A percentile compares a stretch with the other conserved stretches of the same genome.
phyloP scores from a whole-genome alignment of 306 rosid genomes.

The Quercus berberidifolia region DNA sequence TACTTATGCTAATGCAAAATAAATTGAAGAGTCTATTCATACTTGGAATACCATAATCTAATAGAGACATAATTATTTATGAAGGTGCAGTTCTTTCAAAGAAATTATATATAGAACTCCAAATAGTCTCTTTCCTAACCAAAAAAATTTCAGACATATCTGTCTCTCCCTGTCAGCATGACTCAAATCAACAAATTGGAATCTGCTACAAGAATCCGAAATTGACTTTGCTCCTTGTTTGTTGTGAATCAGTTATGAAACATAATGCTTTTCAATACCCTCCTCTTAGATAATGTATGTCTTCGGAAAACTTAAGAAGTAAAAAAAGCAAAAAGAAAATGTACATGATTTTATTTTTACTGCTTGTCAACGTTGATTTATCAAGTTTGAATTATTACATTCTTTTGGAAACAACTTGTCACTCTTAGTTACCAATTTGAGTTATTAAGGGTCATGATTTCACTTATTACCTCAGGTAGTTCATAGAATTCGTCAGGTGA shows the following conservation, averaged over 20 bases:
- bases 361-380: neutral
- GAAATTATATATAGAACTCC: neutral
- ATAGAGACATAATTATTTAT: neutral
- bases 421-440: neutral
- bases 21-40: neutral
- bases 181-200: neutral
- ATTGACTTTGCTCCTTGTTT: neutral
- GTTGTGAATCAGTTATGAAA: neutral
- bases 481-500: constrained; percentile 78
- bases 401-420: neutral
- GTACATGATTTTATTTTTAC: neutral
- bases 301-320: neutral
- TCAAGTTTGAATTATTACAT: neutral
- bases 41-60: neutral
- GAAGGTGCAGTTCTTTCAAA: neutral
- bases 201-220: neutral
- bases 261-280: neutral
- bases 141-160: neutral
- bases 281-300: neutral
- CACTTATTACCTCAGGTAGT: constrained; percentile 73
- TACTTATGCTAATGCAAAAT: neutral
- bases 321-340: neutral
- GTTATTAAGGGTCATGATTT: neutral
- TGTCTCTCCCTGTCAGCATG: neutral
- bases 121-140: neutral